Percentiles rank a stretch among this genome's conserved stretches.
phyloP scores from a whole-genome alignment of 1,284 basidiomycete genomes.

The Jaminaea rosea region DNA sequence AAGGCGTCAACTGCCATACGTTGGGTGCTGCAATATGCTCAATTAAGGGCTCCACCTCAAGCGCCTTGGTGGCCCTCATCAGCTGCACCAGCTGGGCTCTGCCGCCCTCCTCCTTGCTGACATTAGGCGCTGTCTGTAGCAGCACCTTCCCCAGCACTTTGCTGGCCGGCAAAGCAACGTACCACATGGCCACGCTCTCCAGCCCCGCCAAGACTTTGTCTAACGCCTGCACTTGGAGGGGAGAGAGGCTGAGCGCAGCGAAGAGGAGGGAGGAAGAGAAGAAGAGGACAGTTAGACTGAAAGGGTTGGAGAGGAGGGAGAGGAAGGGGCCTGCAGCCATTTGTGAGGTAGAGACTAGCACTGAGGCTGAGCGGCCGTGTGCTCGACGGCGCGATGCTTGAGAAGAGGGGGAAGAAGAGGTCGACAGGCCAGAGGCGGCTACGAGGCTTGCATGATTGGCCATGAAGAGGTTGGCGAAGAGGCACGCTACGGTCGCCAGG shows the following conservation, averaged over 20 bases:
- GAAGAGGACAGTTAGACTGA: slow-evolving; percentile 41
- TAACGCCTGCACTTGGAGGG: slow-evolving; percentile 37
- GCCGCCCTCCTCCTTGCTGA: neutral
- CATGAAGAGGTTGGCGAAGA: slow-evolving; percentile 27
- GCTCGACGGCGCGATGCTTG: slow-evolving; percentile 3
- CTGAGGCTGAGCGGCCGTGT: slow-evolving; percentile 24
- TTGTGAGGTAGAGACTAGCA: slow-evolving; percentile 24
- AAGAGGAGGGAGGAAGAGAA: slow-evolving; percentile 31
- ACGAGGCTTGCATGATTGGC: slow-evolving; percentile 34
- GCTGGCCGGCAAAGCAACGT: slow-evolving; percentile 35
- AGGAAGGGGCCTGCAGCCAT: slow-evolving; percentile 19
- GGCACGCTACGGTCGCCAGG: slow-evolving; percentile 31
- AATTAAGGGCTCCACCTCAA: slow-evolving; percentile 37
- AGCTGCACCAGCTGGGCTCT: slow-evolving; percentile 19
- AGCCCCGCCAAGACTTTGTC: slow-evolving; percentile 45
- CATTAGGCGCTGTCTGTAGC: slow-evolving; percentile 35
- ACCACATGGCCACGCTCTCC: slow-evolving; percentile 40
- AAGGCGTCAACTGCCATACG: slow-evolving; percentile 43
- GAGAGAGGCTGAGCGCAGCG: slow-evolving; percentile 30
- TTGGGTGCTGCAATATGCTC: slow-evolving; percentile 26
- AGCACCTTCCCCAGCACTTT: slow-evolving; percentile 38
- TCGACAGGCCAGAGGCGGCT: slow-evolving; percentile 38
- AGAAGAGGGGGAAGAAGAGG: slow-evolving; percentile 18
- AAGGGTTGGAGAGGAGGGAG: slow-evolving; percentile 38
- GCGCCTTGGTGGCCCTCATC: slow-evolving; percentile 18